Percentiles rank a stretch among this genome's conserved stretches.
Evolutionary conservation across 139 green algal species (phyloP).

Genomic region (Yamagishiella unicocca): DNA sequence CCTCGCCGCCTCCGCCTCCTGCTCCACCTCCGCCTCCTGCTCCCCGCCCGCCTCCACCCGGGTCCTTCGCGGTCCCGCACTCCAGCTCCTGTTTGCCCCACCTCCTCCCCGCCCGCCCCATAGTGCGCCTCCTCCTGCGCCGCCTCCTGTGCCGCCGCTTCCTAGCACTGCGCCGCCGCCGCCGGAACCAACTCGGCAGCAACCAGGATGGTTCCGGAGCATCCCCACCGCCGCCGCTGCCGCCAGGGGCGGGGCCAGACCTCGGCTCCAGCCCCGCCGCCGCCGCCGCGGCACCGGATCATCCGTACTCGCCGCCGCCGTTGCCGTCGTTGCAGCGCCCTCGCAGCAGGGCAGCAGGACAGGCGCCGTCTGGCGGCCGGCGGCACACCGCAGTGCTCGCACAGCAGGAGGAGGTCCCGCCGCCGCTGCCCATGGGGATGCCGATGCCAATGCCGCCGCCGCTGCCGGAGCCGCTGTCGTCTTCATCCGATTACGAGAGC

Average conservation of each 20-base stretch:
- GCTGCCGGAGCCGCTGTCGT: neutral
- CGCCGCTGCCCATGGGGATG: neutral
- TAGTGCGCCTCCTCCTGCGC: constrained; percentile 9
- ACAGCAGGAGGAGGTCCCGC: too few species aligned
- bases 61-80: neutral
- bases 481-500: too few species aligned
- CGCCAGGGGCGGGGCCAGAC: neutral
- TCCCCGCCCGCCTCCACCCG: neutral
- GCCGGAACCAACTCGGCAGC: neutral
- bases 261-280: neutral
- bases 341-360: too few species aligned
- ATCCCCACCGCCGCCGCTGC: neutral
- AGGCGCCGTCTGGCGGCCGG: too few species aligned
- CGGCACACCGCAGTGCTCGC: too few species aligned
- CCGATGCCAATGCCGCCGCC: neutral
- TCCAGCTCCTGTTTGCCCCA: too few species aligned
- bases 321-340: too few species aligned
- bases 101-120: neutral
- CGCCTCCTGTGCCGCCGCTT: neutral
- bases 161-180: neutral
- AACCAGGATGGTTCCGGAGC: neutral
- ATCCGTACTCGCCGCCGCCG: neutral
- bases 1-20: too few species aligned
- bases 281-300: neutral
- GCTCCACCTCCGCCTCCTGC: neutral